phyloP scores from a whole-genome alignment of 2,329 filamentous ascomycete species.

The Cadophora luteo-olivacea region DNA sequence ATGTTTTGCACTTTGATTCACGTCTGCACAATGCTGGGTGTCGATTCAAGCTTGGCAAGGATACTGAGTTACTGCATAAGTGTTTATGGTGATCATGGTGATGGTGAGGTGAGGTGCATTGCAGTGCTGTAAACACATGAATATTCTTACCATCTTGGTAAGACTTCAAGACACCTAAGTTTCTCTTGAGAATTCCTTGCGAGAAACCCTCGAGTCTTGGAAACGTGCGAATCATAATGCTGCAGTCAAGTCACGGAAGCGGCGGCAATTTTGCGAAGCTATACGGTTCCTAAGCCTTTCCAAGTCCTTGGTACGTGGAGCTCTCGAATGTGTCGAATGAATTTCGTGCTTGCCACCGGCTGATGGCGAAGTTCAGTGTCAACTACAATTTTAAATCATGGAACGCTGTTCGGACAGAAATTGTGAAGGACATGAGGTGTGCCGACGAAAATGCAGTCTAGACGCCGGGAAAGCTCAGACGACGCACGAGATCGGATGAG shows the following conservation, averaged over 20 bases:
- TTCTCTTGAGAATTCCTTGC: background rate
- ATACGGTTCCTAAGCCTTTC: background rate
- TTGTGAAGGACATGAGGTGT: background rate
- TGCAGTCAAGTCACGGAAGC: background rate
- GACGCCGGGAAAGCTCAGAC: background rate
- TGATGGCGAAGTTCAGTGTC: background rate
- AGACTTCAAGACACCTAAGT: background rate
- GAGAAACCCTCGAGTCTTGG: background rate
- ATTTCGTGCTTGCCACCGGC: too few species aligned
- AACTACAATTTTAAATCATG: background rate
- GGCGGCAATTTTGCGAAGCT: background rate
- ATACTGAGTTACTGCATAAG: constrained; percentile 3
- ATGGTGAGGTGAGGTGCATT: background rate
- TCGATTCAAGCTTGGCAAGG: background rate
- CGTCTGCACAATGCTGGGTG: background rate
- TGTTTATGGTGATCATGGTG: constrained; percentile 1
- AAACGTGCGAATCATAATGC: background rate
- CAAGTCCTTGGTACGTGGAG: background rate
- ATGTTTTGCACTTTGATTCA: constrained; percentile 10
- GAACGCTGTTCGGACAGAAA: background rate
- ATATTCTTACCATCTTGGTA: background rate
- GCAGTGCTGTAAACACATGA: background rate
- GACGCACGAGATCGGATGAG: background rate
- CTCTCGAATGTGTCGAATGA: background rate
- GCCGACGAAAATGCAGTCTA: background rate